Percentiles rank a stretch among this genome's conserved stretches.
Conservation (phyloP, 495 filamentous ascomycete genomes). For the Achaetomiella virescens region DNA sequence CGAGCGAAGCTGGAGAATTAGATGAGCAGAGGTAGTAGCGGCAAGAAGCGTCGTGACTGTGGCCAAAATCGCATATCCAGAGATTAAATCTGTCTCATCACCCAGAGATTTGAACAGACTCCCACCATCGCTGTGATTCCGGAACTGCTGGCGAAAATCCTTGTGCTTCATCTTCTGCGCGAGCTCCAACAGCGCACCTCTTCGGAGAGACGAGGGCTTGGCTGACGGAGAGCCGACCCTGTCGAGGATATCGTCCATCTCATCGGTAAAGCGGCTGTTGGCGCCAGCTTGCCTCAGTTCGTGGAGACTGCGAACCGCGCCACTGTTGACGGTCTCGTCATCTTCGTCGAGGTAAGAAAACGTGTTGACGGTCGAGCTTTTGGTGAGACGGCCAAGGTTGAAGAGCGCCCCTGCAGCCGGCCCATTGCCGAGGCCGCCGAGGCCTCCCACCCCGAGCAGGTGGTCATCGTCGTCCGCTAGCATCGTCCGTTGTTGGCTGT, state of each 20-base stretch:
- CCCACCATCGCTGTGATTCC: conserved; percentile 65
- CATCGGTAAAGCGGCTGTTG: conserved; percentile 73
- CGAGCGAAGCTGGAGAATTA: conserved; percentile 44
- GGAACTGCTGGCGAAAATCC: conserved; percentile 60
- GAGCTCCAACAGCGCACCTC: conserved; percentile 57
- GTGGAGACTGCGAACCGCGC: conserved; percentile 73
- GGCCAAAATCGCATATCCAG: conserved; percentile 52
- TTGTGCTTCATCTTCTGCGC: conserved; percentile 65
- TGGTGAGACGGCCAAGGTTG: conserved; percentile 32
- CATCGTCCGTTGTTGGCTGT: conserved; percentile 45
- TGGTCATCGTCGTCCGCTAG: conserved; percentile 41
- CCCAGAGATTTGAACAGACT: conserved; percentile 54
- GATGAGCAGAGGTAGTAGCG: conserved; percentile 43
- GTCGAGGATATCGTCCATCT: conserved; percentile 76
- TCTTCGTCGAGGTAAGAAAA: conserved; percentile 37
- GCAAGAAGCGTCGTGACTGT: conserved; percentile 51
- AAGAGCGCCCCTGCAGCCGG: conserved; percentile 33
- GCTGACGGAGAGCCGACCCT: conserved; percentile 62
- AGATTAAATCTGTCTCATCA: conserved; percentile 49
- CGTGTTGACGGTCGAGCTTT: conserved; percentile 24
- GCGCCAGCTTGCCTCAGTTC: conserved; percentile 82
- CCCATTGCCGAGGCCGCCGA: conserved; percentile 25
- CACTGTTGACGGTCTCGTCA: conserved; percentile 50
- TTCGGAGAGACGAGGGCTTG: conserved; percentile 42
- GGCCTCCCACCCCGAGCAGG: conserved; percentile 21